phyloP scores from a whole-genome alignment of 1,139 yeast species.

The Debaryomycetaceae sp. region DNA sequence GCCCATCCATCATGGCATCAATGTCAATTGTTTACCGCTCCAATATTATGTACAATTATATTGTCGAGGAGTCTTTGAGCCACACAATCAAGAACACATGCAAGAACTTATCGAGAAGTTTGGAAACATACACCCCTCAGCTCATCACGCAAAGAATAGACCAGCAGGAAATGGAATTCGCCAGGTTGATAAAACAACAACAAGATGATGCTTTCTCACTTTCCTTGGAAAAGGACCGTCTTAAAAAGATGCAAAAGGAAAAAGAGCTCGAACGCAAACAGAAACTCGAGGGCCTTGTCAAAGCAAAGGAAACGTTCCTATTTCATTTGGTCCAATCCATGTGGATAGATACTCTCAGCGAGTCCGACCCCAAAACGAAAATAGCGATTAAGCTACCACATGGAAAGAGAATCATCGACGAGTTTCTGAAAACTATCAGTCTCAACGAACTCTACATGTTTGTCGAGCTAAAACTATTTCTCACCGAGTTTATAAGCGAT shows the following conservation, averaged over 20 bases:
- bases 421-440: conserved; percentile 45
- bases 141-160: conserved; percentile 48
- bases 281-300: conserved; percentile 10
- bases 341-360: conserved; percentile 11
- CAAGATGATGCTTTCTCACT: conserved; percentile 56
- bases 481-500: conserved; percentile 11
- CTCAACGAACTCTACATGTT: conserved; percentile 63
- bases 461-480: conserved; percentile 47
- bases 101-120: conserved; percentile 29
- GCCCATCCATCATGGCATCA: conserved; percentile 46
- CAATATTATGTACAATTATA: conserved; percentile 24
- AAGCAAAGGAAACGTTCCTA: conserved; percentile 12
- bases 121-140: conserved; percentile 50
- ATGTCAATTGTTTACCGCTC: conserved; percentile 51
- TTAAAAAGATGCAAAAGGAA: conserved; percentile 32
- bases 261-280: conserved; percentile 11
- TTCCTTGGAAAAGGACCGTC: conserved; percentile 45
- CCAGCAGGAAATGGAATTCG: conserved; percentile 49
- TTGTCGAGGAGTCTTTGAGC: conserved; percentile 16
- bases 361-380: conserved; percentile 14
- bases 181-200: conserved; percentile 49
- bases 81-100: conserved; percentile 25
- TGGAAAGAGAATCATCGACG: conserved; percentile 62
- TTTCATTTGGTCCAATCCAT: conserved; percentile 10
- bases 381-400: conserved; percentile 42